These are phyloP conservation scores for Leptographium galeiforme DNA, from an alignment of 2,329 filamentous ascomycete genomes.

Conservation along the genomic window DNA sequence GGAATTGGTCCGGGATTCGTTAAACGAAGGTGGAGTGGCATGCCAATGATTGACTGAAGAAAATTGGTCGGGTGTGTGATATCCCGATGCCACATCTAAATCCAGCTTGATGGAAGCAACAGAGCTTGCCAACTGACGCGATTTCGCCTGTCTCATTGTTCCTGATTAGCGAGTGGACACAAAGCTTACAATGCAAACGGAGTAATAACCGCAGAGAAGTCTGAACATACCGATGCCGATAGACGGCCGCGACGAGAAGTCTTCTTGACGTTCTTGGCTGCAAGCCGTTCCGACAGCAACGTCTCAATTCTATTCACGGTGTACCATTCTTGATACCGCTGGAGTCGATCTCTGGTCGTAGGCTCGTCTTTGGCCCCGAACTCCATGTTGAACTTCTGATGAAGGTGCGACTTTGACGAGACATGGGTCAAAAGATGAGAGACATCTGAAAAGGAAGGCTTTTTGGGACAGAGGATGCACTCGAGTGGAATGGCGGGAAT, in stretches of 20 bases:
- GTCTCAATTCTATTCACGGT: conserved; percentile 53
- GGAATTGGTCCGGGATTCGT: conserved; percentile 5
- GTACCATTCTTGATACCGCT: conserved; percentile 70
- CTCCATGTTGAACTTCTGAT: conserved; percentile 69
- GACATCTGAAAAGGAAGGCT: conserved; percentile 72
- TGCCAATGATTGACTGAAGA: conserved; percentile 11
- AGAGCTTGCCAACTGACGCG: neutral
- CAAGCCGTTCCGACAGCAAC: conserved; percentile 66
- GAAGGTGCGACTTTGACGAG: conserved; percentile 81
- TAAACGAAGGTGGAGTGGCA: conserved; percentile 1
- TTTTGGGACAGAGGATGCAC: conserved; percentile 73
- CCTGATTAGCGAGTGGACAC: too few species aligned
- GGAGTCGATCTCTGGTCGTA: conserved; percentile 47
- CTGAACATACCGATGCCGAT: conserved; percentile 7
- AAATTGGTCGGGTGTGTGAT: conserved; percentile 1
- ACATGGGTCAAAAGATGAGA: conserved; percentile 89
- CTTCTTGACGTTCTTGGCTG: conserved; percentile 55
- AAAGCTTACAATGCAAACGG: neutral
- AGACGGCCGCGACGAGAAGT: conserved; percentile 15
- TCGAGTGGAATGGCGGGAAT: conserved; percentile 46
- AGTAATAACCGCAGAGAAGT: neutral
- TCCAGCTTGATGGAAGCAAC: conserved; percentile 1
- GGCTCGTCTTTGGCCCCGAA: conserved; percentile 55
- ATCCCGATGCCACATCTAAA: neutral
- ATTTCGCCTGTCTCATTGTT: neutral